These are phyloP conservation scores for Raffaelea albimanens DNA, from an alignment of 2,329 filamentous ascomycete genomes.

Conservation along the genomic window DNA sequence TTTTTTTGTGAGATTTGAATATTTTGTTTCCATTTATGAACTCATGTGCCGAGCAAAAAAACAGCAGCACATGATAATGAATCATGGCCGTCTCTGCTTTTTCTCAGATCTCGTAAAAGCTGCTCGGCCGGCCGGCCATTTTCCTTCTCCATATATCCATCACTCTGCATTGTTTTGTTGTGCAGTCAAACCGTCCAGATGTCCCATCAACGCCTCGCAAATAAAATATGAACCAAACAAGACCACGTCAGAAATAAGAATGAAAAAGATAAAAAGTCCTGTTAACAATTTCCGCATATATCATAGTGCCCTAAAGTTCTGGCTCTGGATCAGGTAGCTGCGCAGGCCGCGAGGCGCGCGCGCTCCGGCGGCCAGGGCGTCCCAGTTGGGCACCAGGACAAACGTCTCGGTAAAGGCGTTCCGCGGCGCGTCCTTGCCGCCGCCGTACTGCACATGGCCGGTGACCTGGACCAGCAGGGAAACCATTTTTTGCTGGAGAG, in stretches of 20 bases:
- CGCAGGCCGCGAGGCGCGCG: conserved; percentile 44
- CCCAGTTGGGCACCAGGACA: conserved; percentile 70
- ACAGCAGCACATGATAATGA: no score
- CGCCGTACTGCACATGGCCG: conserved; percentile 61
- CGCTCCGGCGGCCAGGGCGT: conserved; percentile 33
- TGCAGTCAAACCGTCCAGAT: no score
- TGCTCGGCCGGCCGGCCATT: no score
- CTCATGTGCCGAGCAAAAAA: no score
- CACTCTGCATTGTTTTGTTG: no score
- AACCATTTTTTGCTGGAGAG: conserved; percentile 44
- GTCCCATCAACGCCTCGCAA: no score
- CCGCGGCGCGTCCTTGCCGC: conserved; percentile 50
- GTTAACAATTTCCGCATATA: no score
- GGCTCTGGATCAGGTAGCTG: conserved; percentile 59
- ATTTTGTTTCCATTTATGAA: no score
- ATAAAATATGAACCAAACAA: not conserved
- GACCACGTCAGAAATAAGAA: not conserved
- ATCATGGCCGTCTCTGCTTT: no score
- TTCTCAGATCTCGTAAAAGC: no score
- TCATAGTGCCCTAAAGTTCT: conserved; percentile 57
- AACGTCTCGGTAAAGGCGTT: conserved; percentile 73
- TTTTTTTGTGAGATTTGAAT: no score
- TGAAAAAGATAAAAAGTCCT: not conserved
- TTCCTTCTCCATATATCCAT: no score
- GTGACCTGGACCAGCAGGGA: conserved; percentile 65